Evolutionary conservation across 179 eudicot species (phyloP), one percentile per base, ranked within the genome.

Genomic region (Sideroxylon spinosum): DNA sequence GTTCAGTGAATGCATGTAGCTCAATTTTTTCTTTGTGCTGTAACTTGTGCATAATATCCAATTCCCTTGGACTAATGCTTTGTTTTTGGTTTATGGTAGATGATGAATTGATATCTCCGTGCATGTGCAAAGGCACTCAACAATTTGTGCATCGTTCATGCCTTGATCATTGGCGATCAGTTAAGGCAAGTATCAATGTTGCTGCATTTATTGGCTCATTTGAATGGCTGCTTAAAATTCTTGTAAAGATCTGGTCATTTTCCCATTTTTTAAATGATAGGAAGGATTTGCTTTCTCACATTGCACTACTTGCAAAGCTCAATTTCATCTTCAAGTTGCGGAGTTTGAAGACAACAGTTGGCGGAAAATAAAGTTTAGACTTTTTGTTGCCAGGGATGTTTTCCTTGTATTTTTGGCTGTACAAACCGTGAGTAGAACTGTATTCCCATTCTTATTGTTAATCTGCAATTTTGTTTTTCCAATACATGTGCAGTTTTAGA

Each of bases 71-170:
- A 9, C 74, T 74, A 23, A 22, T 80, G 16, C n/a, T 61, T 23
- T 17, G 4, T 26, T 68, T 25, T 23, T 10, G 8, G 60, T 13
- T 56, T 57, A 75, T 68, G 53, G 69, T 72, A 92, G 98, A 86
- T 76, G 95, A 90, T 75, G 96, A 91, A 81, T 83, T 94, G 82
- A 94, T 94, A 87, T 88, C 94, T 44, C 98, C 98, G 52, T 94
- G 98, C 85, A 92, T 92, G 95, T 94, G 98, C 91, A 94, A 92
- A 87, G 97, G 98, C 79, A 92, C 98, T 67, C 97, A 91, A 48
- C 97, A 92, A 80, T 94, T 90, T 86, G 98, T 94, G 82, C 98
- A 94, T 68, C 97, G 98, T 28, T 85, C 90, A 76, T 94, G 98
- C 87, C 92, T 94, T 79, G 98, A 94, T 86, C 95, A 94, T 65